Percentiles rank a stretch among this genome's conserved stretches.
Conservation (phyloP, 2,329 filamentous ascomycete genomes). For the Phialophora macrospora region DNA sequence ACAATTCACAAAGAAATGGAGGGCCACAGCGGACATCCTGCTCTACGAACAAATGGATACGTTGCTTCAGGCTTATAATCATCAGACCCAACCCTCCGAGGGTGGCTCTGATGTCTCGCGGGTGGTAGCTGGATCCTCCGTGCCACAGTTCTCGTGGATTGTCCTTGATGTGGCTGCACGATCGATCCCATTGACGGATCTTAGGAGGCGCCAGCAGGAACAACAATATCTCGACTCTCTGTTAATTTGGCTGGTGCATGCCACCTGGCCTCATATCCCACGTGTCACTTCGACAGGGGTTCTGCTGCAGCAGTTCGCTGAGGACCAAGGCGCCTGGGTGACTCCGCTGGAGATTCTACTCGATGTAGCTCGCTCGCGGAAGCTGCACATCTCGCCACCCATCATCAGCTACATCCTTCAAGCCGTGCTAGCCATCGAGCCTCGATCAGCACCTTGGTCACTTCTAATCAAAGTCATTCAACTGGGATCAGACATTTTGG, state of each 20-base stretch:
- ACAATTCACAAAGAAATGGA: constrained; percentile 33
- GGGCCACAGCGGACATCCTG: constrained; percentile 18
- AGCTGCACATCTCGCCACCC: constrained; percentile 48
- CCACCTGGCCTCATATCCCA: constrained; percentile 44
- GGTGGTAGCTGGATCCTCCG: neutral
- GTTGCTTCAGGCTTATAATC: constrained; percentile 22
- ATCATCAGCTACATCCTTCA: constrained; percentile 49
- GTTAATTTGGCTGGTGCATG: constrained; percentile 51
- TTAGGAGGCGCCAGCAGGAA: constrained; percentile 52
- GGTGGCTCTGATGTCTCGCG: neutral
- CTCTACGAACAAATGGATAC: constrained; percentile 29
- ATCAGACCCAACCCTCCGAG: neutral
- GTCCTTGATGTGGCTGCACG: constrained; percentile 45
- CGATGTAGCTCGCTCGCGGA: constrained; percentile 46
- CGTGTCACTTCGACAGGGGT: constrained; percentile 25
- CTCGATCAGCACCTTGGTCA: constrained; percentile 44
- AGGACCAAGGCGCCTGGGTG: constrained; percentile 43
- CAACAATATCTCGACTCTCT: constrained; percentile 56
- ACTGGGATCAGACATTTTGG: constrained; percentile 50
- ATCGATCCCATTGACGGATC: constrained; percentile 51
- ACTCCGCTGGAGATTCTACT: constrained; percentile 47
- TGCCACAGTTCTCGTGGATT: constrained; percentile 14
- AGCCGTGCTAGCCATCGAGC: constrained; percentile 47
- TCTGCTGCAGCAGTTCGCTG: constrained; percentile 7
- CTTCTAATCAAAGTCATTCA: constrained; percentile 50